A percentile compares a stretch with the other conserved stretches of the same genome.
Evolutionary conservation across 805 yeast genomes (phyloP).

Genomic region (Myxozyma neotropica): DNA sequence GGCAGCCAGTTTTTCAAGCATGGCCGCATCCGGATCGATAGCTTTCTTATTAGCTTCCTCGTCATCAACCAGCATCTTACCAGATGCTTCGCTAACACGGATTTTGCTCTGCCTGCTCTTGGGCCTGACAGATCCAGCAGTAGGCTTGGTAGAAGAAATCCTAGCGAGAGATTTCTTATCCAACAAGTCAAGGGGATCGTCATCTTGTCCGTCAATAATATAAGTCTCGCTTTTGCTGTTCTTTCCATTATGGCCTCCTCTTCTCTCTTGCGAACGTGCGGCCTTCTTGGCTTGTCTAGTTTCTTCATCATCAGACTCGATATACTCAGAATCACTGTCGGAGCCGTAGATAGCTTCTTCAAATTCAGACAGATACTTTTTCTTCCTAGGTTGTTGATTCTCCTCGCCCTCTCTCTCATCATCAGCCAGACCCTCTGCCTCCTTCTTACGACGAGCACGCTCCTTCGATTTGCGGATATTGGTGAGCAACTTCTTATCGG

Average conservation of each 20-base stretch:
- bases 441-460: conserved; percentile 73
- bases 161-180: conserved; percentile 84
- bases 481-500: conserved; percentile 76
- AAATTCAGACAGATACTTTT: conserved; percentile 78
- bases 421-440: conserved; percentile 24
- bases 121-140: conserved; percentile 50
- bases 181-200: conserved; percentile 81
- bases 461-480: conserved; percentile 85
- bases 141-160: conserved; percentile 86
- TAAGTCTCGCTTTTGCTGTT: conserved; percentile 52
- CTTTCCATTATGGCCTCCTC: conserved; percentile 27
- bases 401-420: conserved; percentile 40
- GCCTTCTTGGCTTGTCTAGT: conserved; percentile 24
- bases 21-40: conserved; percentile 49
- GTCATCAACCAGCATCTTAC: conserved; percentile 66
- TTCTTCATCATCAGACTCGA: conserved; percentile 48
- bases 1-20: conserved; percentile 45
- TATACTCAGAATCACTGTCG: conserved; percentile 60
- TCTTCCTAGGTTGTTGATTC: conserved; percentile 34
- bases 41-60: conserved; percentile 39
- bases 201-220: conserved; percentile 64
- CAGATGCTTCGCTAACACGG: conserved; percentile 54
- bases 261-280: conserved; percentile 22
- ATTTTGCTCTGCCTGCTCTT: conserved; percentile 39
- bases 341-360: conserved; percentile 89